A percentile compares a stretch with the other conserved stretches of the same genome.
These are phyloP conservation scores for Solanum hybrid DNA, from an alignment of 305 asterid genomes.

Conservation along the genomic window DNA sequence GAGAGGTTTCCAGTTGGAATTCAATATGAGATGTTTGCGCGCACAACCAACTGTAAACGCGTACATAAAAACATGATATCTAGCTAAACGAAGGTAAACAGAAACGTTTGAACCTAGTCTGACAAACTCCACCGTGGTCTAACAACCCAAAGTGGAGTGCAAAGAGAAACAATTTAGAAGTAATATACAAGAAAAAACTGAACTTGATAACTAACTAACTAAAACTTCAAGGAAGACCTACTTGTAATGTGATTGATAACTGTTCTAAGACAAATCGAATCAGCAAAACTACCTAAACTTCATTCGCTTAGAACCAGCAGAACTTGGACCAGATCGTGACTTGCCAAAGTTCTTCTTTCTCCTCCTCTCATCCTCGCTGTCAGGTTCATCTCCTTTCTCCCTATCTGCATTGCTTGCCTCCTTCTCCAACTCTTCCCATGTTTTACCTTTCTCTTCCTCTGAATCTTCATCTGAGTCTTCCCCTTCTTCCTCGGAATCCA, in stretches of 20 bases:
- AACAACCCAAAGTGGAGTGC: not conserved
- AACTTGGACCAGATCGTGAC: constrained; percentile 29
- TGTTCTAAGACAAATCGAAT: not conserved
- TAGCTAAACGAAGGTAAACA: not conserved
- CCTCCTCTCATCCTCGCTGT: constrained; percentile 54
- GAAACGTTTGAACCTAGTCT: not conserved
- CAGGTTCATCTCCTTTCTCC: constrained; percentile 45
- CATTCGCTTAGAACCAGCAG: constrained; percentile 25
- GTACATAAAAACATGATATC: not conserved
- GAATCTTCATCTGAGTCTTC: constrained; percentile 39
- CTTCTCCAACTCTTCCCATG: constrained; percentile 82
- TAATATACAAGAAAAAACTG: not conserved
- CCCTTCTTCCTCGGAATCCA: constrained; percentile 70
- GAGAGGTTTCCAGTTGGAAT: not conserved
- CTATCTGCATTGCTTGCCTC: constrained; percentile 72
- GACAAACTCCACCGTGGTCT: not conserved
- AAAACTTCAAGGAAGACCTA: not conserved
- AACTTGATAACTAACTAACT: not conserved
- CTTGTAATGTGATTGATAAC: not conserved
- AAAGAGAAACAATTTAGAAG: not conserved
- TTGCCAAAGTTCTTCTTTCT: constrained; percentile 47
- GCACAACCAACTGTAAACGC: not conserved
- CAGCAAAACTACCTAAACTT: constrained; percentile 33
- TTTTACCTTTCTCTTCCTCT: constrained; percentile 64
- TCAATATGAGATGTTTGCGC: not conserved